Evolutionary conservation across 2,329 filamentous ascomycete genomes (phyloP), one percentile per base, ranked within the genome.

Genomic region (Fusarium siculi): DNA sequence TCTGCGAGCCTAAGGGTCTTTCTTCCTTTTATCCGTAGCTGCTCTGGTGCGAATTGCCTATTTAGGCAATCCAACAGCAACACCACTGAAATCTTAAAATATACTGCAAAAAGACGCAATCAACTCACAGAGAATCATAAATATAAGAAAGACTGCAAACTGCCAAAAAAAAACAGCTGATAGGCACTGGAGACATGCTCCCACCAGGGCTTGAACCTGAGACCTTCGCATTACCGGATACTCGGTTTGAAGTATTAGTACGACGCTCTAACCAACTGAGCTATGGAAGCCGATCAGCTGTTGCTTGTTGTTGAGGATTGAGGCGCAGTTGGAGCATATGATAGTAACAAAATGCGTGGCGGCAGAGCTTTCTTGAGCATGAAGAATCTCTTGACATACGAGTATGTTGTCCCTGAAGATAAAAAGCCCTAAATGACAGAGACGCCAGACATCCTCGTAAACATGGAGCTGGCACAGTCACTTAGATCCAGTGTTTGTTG

Each of bases 201-300:
- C 75, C 75, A 73, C 73, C 73, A 77, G 75, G 75, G 75, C 74
- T 77, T 77, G 75, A 77, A 76, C 75, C 74, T 77, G 74, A 74
- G 74, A 76, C 75, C 74, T 75, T 67, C 74, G 73, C 74, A 76
- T 77, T 55, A 77, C 74, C 66, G 63, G 63, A 60, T 66, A 66
- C 73, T 71, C 68, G 54, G 68, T 58, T 25, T 73, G 68, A 71
- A 76, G 73, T 77, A 76, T 76, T 75, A 77, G 75, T 77, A 77
- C 75, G 75, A 77, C 72, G 75, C 74, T 76, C 74, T 76, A 76
- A 76, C 74, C 74, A 76, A 76, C 75, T 76, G 75, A 76, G 75
- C 75, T 77, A 77, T 73, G 75, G 75, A 77, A 77, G 75, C 75
- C 75, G 66, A 73, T 70, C 70, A 73, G 61, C 62, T 68, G 47